These are phyloP conservation scores for Kwoniella sp. DNA, from an alignment of 768 basidiomycete genomes.

Conservation along the genomic window DNA sequence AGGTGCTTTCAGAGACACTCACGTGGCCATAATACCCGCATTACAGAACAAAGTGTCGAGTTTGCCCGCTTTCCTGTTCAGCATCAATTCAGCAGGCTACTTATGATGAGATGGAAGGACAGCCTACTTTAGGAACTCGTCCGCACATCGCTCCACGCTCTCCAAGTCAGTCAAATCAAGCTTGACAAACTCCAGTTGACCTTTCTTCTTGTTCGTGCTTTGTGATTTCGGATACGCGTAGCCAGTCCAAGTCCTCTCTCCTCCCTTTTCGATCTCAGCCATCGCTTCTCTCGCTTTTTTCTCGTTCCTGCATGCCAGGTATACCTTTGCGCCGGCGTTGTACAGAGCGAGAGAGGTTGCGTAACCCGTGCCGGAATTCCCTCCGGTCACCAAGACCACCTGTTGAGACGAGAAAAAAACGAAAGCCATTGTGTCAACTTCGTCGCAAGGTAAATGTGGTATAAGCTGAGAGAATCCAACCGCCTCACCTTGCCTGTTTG, in stretches of 20 bases:
- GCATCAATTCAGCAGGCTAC: neutral
- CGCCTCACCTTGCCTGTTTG: constrained; percentile 43
- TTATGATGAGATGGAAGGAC: constrained; percentile 5
- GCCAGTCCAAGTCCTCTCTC: constrained; percentile 6
- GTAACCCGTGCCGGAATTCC: constrained; percentile 46
- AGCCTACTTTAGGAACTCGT: constrained; percentile 37
- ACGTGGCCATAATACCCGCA: constrained; percentile 53
- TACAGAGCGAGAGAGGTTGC: constrained; percentile 39
- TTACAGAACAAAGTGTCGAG: constrained; percentile 47
- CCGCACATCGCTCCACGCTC: constrained; percentile 33
- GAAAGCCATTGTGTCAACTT: neutral
- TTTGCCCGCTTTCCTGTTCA: constrained; percentile 25
- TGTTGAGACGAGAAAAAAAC: constrained; percentile 11
- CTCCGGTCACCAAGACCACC: constrained; percentile 47
- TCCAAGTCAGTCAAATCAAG: constrained; percentile 46
- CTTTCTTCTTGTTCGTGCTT: constrained; percentile 14
- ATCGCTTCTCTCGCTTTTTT: constrained; percentile 39
- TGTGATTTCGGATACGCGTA: constrained; percentile 12
- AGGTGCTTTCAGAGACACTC: constrained; percentile 5
- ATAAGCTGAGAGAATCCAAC: neutral
- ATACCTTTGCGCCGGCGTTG: constrained; percentile 42
- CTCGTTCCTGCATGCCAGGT: constrained; percentile 40
- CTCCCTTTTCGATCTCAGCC: constrained; percentile 29
- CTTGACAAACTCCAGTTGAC: constrained; percentile 34
- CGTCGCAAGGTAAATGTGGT: neutral